Percentiles rank a stretch among this genome's conserved stretches.
phyloP scores from a whole-genome alignment of 2,329 filamentous ascomycete species.

The Coniochaeta pulveracea region DNA sequence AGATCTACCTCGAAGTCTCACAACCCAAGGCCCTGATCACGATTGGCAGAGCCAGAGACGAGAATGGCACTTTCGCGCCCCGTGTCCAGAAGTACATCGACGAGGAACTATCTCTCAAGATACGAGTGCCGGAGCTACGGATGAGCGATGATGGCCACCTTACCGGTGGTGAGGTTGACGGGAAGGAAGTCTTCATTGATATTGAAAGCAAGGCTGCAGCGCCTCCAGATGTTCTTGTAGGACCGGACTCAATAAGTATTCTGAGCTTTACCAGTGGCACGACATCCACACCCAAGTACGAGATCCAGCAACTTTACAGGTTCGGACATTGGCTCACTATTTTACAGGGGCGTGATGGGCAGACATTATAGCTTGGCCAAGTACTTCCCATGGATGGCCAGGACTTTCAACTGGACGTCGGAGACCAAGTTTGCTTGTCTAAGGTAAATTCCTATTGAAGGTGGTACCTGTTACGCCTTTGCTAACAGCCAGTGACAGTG shows the following conservation, averaged over 20 bases:
- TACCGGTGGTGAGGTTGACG: constrained; percentile 54
- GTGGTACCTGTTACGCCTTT: too few relatives aligned
- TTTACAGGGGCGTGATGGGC: constrained; percentile 83
- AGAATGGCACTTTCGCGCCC: constrained; percentile 43
- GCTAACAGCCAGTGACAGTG: too few relatives aligned
- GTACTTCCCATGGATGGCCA: constrained; percentile 91
- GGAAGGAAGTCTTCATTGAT: constrained; percentile 54
- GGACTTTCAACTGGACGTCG: constrained; percentile 63
- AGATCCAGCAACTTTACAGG: constrained; percentile 3
- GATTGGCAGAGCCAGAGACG: constrained; percentile 59
- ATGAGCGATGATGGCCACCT: constrained; percentile 62
- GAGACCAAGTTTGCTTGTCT: constrained; percentile 73
- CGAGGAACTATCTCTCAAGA: constrained; percentile 60
- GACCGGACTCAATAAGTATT: constrained; percentile 74
- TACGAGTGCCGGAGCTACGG: constrained; percentile 62
- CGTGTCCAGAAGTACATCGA: constrained; percentile 54
- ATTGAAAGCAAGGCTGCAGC: constrained; percentile 37
- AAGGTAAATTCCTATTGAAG: too few relatives aligned
- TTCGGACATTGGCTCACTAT: not conserved
- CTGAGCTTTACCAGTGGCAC: constrained; percentile 60
- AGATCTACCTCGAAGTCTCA: constrained; percentile 63
- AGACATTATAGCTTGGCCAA: constrained; percentile 76
- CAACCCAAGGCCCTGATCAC: constrained; percentile 57
- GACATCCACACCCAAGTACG: constrained; percentile 5
- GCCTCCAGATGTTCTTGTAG: constrained; percentile 63